These are phyloP conservation scores for Talaromyces albobiverticillius DNA, from an alignment of 2,329 filamentous ascomycete genomes.

Conservation along the genomic window DNA sequence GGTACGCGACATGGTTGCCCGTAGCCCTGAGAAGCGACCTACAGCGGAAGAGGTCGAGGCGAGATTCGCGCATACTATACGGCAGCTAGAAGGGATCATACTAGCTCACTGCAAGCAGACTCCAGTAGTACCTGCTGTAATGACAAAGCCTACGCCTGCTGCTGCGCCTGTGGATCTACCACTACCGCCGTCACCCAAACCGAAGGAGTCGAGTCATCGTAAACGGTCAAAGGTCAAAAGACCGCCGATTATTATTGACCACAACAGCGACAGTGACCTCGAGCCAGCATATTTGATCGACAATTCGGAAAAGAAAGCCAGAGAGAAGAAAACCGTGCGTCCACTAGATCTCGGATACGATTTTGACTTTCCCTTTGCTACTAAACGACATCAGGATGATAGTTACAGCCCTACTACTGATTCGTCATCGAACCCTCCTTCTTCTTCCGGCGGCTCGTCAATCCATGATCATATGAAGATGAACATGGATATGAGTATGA, in stretches of 20 bases:
- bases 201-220: background rate
- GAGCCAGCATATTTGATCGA: background rate
- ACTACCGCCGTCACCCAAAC: constrained; percentile 4
- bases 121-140: background rate
- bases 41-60: constrained; percentile 30
- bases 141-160: background rate
- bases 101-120: constrained; percentile 13
- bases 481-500: background rate
- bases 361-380: constrained; percentile 4
- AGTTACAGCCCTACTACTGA: background rate
- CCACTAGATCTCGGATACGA: background rate
- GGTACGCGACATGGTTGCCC: constrained; percentile 35
- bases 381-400: background rate
- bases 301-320: background rate
- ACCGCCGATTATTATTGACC: background rate
- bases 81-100: constrained; percentile 18
- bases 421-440: constrained; percentile 1
- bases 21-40: constrained; percentile 31
- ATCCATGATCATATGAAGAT: background rate
- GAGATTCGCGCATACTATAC: constrained; percentile 23
- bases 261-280: background rate
- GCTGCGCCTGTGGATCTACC: background rate
- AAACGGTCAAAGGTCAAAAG: background rate
- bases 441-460: background rate
- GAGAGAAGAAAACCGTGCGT: background rate